A percentile compares a stretch with the other conserved stretches of the same genome.
Conservation (phyloP, 2,329 filamentous ascomycete genomes). For the Scytalidium lignicola region DNA sequence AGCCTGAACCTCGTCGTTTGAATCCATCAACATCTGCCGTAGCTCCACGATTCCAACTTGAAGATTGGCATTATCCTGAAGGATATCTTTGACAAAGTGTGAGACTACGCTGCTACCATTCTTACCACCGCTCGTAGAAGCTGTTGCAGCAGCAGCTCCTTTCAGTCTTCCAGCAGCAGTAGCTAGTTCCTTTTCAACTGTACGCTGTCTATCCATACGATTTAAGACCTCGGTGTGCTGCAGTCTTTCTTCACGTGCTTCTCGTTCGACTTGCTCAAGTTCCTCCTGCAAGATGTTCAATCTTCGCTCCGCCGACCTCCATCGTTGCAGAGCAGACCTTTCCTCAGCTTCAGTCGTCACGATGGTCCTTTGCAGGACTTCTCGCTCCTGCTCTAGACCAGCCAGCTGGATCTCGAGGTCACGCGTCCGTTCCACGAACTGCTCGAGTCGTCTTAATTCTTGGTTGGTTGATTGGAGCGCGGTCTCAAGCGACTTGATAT, state of each 20-base stretch:
- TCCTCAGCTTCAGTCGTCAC: constrained; percentile 67
- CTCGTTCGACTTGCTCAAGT: constrained; percentile 80
- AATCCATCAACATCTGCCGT: constrained; percentile 82
- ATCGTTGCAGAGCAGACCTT: constrained; percentile 72
- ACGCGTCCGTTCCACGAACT: constrained; percentile 67
- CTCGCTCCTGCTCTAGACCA: constrained; percentile 77
- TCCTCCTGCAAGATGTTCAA: constrained; percentile 79
- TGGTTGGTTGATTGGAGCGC: constrained; percentile 73
- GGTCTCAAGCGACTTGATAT: constrained; percentile 71
- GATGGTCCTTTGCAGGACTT: constrained; percentile 62
- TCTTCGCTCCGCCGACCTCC: constrained; percentile 77
- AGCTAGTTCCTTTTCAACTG: constrained; percentile 76
- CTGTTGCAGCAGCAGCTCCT: constrained; percentile 58
- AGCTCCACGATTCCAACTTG: constrained; percentile 90
- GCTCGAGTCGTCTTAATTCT: constrained; percentile 68
- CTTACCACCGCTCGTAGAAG: constrained; percentile 55
- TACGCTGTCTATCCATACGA: constrained; percentile 78
- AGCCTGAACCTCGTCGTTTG: constrained; percentile 88
- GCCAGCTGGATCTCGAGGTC: constrained; percentile 76
- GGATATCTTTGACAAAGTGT: constrained; percentile 90
- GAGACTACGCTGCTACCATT: constrained; percentile 71
- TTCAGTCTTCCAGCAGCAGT: constrained; percentile 76
- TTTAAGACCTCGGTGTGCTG: constrained; percentile 75
- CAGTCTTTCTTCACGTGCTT: constrained; percentile 73
- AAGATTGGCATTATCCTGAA: constrained; percentile 91